phyloP scores from a whole-genome alignment of 2,329 filamentous ascomycete genomes.

The Shiraia sp. region DNA sequence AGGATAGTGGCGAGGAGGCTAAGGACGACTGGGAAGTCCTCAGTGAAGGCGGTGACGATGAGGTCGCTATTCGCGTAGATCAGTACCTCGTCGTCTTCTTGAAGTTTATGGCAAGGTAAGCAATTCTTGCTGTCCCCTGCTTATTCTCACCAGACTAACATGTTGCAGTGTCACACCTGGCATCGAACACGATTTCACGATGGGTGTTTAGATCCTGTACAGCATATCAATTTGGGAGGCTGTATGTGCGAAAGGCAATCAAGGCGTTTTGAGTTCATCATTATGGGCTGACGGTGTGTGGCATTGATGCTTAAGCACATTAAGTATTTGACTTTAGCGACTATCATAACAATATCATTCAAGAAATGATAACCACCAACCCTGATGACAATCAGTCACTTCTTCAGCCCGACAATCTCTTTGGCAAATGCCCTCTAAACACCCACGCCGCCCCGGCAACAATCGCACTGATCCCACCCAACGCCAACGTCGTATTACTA shows the following conservation, averaged over 20 bases:
- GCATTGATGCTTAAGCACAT: background rate
- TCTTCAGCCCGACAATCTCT: constrained; percentile 15
- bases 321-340: background rate
- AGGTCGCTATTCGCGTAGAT: constrained; percentile 83
- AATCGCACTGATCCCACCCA: constrained; percentile 43
- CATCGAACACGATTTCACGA: constrained; percentile 97
- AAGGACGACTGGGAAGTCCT: constrained; percentile 66
- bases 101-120: constrained; percentile 66
- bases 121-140: background rate
- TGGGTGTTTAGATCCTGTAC: constrained; percentile 71
- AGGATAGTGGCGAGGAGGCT: constrained; percentile 43
- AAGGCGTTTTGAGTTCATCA: background rate
- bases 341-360: background rate
- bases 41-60: constrained; percentile 65
- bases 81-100: constrained; percentile 87
- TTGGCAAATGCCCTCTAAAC: constrained; percentile 14
- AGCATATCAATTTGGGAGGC: background rate
- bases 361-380: background rate
- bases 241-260: background rate
- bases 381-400: background rate
- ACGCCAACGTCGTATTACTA: constrained; percentile 42
- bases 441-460: constrained; percentile 43
- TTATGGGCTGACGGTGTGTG: background rate
- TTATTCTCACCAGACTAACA: constrained; percentile 58
- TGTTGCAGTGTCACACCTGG: constrained; percentile 86